Evolutionary conservation across 192 early-diverging fungal species (phyloP), one percentile per base, ranked within the genome.

Genomic region (Radiomyces spectabilis): DNA sequence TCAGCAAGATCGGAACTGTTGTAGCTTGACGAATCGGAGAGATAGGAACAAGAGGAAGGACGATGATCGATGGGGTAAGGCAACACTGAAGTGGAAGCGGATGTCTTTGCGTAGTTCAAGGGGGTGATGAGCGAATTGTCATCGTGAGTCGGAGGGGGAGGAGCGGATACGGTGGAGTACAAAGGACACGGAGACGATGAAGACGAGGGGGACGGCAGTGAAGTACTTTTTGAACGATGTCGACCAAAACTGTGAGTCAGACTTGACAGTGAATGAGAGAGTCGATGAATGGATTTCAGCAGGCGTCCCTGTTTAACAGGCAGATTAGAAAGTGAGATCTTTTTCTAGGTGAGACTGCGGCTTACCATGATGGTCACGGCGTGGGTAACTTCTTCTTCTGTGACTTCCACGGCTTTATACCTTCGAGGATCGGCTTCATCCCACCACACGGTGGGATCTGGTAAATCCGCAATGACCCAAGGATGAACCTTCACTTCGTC

Each of bases 401-500:
- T 86, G 18, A 95, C 82, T n/a, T 32, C n/a, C 21, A 63, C 67
- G 12, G 71, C 78, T 18, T 82, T 85, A 29, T 82, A 76, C 22
- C 76, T 69, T 3, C 71, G 57, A 22, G 89, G 92, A 61, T 93
- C 85, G 9, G 90, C 86, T 43, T 91, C 85, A 16, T 67, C 65
- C 10, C 84, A 80, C 94, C 94, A 96, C 49, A 69, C 68, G 27
- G 73, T 64, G 16, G 77, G 82, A 24, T 73, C 69, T 1, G 66
- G 68, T 38, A 98, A 51, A 57, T 86, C 93, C 21, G 64, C 68
- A 2, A 81, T 81, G 0, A 92, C 85, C 96, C 96, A 99, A 27
- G 88, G 83, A 71, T 97, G 96, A 41, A 81, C 84, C 76, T 95
- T 96, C 30, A 97, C 86, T 69, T 95, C 81, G 21, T 87, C 84